Base-by-base conservation (phyloP, 768 basidiomycete species). In the Amanita pallidorosea region DNA sequence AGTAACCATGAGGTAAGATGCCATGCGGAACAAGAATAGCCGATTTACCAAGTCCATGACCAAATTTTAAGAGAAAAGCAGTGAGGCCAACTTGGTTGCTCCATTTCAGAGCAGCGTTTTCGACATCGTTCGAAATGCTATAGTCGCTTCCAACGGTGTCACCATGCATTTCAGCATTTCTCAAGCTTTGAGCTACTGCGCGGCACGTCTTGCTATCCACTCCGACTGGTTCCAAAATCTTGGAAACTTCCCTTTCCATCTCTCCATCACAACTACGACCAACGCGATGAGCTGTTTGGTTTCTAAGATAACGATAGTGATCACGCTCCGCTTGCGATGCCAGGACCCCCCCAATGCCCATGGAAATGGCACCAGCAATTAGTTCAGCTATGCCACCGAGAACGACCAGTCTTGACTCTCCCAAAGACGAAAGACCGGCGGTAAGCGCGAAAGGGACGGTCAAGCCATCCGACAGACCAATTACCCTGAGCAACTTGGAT, bases 341-440 rank as follows among this genome's bases (percentile, higher is more conserved):
- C 45, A 99, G 83, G 76, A 95, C 97, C 17, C 95, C 95, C 48
- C 96, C 96, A 36, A 99, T 88, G 54, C 96, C 96, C 95, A 99
- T 99, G 2, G 88, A 92, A 42, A 98, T 88, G 11, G 94, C 89
- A 5, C 96, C 96, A 1, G 94, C 91, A 52, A 95, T 90, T 57
- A 99, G 83, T 64, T 99, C 96, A 1, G 96, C 95, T 33, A 96
- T 70, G 13, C 96, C 96, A 49, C 92, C 95, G 25, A 95, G 77
- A 45, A 95, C 85, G 55, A 99, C 96, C n/a, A 97, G 76, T 49
- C 76, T 81, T 6, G 90, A 92, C 53, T 88, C 82, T 43, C 94
- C 94, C 35, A 96, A 75, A 9, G 92, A 85, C 9, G 88, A 88
- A 22, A 94, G 76, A 50, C 92, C 92, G 4, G 92, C 92, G 2